phyloP scores from a whole-genome alignment of 2,329 filamentous ascomycete genomes.

The Colletotrichum tofieldiae region DNA sequence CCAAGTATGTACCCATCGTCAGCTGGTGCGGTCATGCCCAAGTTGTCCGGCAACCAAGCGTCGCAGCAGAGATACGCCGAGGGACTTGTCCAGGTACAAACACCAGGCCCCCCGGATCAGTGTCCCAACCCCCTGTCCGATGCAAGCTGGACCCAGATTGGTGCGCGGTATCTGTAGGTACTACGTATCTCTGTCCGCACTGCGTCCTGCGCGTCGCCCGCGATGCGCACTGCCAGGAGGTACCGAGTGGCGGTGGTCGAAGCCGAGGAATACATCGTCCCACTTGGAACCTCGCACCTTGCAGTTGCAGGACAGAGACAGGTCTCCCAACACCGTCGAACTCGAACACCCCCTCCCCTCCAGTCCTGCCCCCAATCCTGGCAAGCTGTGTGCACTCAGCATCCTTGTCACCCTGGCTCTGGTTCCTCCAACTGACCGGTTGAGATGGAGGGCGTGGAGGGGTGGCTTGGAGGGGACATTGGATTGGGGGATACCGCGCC shows the following conservation, averaged over 20 bases:
- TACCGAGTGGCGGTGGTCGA: constrained; percentile 15
- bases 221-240: constrained; percentile 16
- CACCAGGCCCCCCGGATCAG: constrained; percentile 1
- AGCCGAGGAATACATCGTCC: constrained; percentile 22
- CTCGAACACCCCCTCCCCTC: constrained; percentile 14
- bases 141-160: constrained; percentile 30
- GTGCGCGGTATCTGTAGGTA: constrained; percentile 33
- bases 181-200: constrained; percentile 20
- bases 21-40: constrained; percentile 4
- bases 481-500: constrained; percentile 30
- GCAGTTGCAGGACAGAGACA: constrained; percentile 17
- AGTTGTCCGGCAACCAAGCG: constrained; percentile 8
- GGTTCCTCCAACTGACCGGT: constrained; percentile 36
- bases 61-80: constrained; percentile 13
- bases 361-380: constrained; percentile 10
- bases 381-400: constrained; percentile 7
- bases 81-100: constrained; percentile 17
- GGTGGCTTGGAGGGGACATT: constrained; percentile 32
- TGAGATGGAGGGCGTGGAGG: constrained; percentile 35
- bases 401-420: constrained; percentile 25
- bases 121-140: constrained; percentile 29
- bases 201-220: constrained; percentile 31
- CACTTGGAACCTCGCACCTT: constrained; percentile 17
- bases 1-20: constrained; percentile 7
- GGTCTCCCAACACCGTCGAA: constrained; percentile 1